Evolutionary conservation across 78 protist species (phyloP).

Genomic region (Monosiga brevicollis): DNA sequence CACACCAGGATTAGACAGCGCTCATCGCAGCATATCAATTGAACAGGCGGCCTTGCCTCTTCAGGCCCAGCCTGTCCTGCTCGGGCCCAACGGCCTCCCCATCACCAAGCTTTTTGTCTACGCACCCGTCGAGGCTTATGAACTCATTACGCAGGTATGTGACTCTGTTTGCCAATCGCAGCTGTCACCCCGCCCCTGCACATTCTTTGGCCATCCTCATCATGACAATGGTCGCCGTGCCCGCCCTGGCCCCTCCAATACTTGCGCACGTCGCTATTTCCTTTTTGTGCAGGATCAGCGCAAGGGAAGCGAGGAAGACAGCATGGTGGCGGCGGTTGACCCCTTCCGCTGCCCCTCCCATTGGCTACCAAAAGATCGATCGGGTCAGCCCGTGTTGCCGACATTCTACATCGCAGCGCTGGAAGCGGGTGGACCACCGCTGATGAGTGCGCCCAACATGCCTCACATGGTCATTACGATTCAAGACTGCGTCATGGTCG

Average conservation of each 20-base stretch:
- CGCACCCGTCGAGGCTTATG: neutral
- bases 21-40: no score
- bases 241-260: no score
- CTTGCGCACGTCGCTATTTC: no score
- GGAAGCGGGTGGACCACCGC: slow-evolving; percentile 25
- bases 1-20: no score
- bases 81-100: neutral
- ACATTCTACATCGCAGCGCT: neutral
- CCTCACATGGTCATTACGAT: slow-evolving; percentile 27
- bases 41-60: neutral
- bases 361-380: neutral
- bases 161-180: no score
- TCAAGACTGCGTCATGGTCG: slow-evolving; percentile 24
- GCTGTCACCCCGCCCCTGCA: no score
- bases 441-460: slow-evolving; percentile 19
- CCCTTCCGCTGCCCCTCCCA: slow-evolving; percentile 7
- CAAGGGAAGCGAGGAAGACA: neutral
- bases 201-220: no score
- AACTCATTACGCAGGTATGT: neutral
- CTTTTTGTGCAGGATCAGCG: no score
- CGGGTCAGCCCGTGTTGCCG: slow-evolving; percentile 11
- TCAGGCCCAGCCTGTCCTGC: neutral
- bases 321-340: neutral
- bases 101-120: neutral
- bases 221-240: no score